A percentile compares a stretch with the other conserved stretches of the same genome.
These are phyloP conservation scores for Dictyostelium citrinum DNA, from an alignment of 78 protist genomes.

Conservation along the genomic window DNA sequence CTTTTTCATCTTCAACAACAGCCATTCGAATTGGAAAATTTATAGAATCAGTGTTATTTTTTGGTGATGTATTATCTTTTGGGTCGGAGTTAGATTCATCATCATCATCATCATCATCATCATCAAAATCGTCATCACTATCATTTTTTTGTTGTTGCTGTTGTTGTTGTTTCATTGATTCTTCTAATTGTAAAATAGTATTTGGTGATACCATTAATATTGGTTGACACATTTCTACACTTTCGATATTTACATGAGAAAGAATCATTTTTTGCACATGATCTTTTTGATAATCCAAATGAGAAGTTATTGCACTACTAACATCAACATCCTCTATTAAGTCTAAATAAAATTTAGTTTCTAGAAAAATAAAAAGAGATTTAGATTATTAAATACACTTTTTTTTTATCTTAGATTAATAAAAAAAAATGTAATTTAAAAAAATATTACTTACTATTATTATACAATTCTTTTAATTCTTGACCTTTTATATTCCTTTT, in stretches of 20 bases:
- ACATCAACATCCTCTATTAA: constrained; percentile 71
- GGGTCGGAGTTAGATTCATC: neutral
- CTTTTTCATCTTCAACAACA: neutral
- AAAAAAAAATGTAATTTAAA: neutral
- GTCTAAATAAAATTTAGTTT: constrained; percentile 19
- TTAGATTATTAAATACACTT: too few species aligned
- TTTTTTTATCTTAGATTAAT: neutral
- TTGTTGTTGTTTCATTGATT: neutral
- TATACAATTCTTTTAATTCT: neutral
- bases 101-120: neutral
- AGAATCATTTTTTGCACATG: neutral
- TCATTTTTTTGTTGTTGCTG: neutral
- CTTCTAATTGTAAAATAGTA: neutral
- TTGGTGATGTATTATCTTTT: neutral
- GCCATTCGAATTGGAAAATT: neutral
- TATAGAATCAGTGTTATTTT: neutral
- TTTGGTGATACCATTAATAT: neutral
- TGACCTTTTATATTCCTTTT: neutral
- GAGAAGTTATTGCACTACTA: constrained; percentile 40
- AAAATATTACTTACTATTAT: neutral
- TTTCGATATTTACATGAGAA: constrained; percentile 47
- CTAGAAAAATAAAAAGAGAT: neutral
- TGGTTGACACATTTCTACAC: neutral
- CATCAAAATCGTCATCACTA: neutral
- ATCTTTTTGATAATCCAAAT: constrained; percentile 51